phyloP scores from a whole-genome alignment of 257 asterid genomes.

The Schizonepeta tenuifolia region DNA sequence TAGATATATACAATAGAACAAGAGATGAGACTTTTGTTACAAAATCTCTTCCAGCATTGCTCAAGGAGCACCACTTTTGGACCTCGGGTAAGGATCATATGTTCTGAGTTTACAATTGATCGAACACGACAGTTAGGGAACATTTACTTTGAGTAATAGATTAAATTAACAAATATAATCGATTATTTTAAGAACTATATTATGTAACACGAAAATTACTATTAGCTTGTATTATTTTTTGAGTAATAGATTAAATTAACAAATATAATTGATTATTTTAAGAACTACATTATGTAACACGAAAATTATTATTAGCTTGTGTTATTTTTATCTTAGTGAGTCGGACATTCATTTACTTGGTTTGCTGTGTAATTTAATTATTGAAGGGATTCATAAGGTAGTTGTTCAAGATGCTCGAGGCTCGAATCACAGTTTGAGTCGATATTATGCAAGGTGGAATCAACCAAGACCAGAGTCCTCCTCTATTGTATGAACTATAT shows the following conservation, averaged over 20 bases:
- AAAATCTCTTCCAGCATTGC: constrained; percentile 76
- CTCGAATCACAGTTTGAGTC: constrained; percentile 54
- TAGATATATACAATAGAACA: constrained; percentile 61
- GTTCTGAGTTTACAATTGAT: background rate
- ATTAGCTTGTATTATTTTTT: no score
- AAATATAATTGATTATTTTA: no score
- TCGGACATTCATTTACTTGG: no score
- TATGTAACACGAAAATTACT: no score
- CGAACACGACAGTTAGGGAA: background rate
- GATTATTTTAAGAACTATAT: no score
- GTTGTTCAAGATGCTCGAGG: constrained; percentile 68
- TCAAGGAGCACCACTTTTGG: constrained; percentile 82
- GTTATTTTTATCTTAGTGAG: no score
- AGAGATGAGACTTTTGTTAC: constrained; percentile 55
- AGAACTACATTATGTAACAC: no score
- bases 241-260: no score
- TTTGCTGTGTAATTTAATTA: constrained; percentile 9
- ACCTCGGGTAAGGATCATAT: constrained; percentile 58
- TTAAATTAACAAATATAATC: no score
- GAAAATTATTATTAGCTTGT: no score
- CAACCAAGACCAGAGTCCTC: constrained; percentile 92
- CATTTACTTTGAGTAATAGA: no score
- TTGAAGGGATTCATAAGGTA: constrained; percentile 77
- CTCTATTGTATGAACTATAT: constrained; percentile 55
- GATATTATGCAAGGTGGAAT: constrained; percentile 93